Base-by-base conservation (phyloP, 192 early-diverging fungal genomes). In the Podila epicladia region DNA sequence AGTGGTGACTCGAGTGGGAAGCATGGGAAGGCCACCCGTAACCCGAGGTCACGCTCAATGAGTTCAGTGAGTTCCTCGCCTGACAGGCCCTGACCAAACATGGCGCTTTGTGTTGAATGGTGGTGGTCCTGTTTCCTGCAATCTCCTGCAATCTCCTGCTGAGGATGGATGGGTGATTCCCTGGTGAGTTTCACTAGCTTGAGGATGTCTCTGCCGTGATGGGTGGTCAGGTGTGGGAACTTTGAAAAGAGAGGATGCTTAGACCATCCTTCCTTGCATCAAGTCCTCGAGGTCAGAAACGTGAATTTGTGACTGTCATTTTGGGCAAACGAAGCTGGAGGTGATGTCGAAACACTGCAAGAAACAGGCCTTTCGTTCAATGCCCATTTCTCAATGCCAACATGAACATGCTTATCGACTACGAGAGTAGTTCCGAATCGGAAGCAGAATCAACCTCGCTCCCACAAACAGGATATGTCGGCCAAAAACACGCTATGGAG, bases 1-100 rank as follows among this genome's bases (percentile, higher is more conserved):
- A 77, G 67, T 20, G 83, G 51, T 17, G 83, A 74, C 58, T 85
- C 86, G 20, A 82, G 83, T 8, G 87, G 82, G 50, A 87, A 88
- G 53, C 83, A 85, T 9, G 89, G 87, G 79, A 90, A 90, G 0
- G 87, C 89, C 24, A 88, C 76, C 62, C 88, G 82, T 3, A 90
- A 82, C 28, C 85, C 67, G n/a, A 90, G 69, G 61, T 90, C 87
- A 37, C 82, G 49, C 35, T 75, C 73, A 78, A 90, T 86, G 37
- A 86, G 82, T 37, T 62, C 51, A 3, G 68, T 69, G 9, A 85
- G 59, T 19, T 85, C 74, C 49, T 78, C 22, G 19, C 64, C 77
- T 35, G 72, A 31, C 31, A 80, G 67, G 45, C 71, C 77, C 53
- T 65, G 38, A 41, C 77, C 77, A 65, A 80, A 73, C 77, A 80